Percentiles rank a stretch among this genome's conserved stretches.
phyloP scores from a whole-genome alignment of 1,139 yeast genomes.

The Lizanozyma gosingica region DNA sequence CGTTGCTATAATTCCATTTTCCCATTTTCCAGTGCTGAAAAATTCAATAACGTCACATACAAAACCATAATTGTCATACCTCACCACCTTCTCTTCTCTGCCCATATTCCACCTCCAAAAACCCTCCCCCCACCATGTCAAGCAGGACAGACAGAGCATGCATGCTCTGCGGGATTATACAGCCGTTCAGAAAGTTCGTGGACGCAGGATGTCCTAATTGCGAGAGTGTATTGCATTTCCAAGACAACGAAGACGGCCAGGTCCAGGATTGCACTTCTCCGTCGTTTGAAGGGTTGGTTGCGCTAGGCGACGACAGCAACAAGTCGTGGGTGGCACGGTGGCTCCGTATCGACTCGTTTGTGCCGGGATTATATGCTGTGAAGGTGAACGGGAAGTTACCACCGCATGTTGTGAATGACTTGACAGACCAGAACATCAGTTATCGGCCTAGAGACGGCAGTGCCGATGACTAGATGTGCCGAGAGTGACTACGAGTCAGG shows the following conservation, averaged over 20 bases:
- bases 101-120: too few species aligned
- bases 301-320: constrained; percentile 71
- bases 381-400: constrained; percentile 90
- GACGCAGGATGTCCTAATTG: constrained; percentile 96
- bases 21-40: too few species aligned
- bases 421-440: constrained; percentile 64
- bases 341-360: constrained; percentile 86
- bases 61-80: too few species aligned
- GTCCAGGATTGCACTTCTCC: constrained; percentile 94
- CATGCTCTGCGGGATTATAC: constrained; percentile 92
- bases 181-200: constrained; percentile 63
- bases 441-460: constrained; percentile 97
- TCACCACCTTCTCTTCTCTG: too few species aligned
- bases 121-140: constrained; percentile 39
- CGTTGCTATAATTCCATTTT: too few species aligned
- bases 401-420: constrained; percentile 67
- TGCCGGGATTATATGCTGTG: constrained; percentile 88
- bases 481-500: too few species aligned
- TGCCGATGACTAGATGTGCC: constrained; percentile 76
- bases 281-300: constrained; percentile 91
- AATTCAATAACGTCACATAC: too few species aligned
- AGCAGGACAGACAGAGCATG: constrained; percentile 85
- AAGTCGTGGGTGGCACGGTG: constrained; percentile 96
- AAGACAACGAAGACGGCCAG: constrained; percentile 74
- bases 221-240: constrained; percentile 72